A percentile compares a stretch with the other conserved stretches of the same genome.
Evolutionary conservation across 2,329 filamentous ascomycete species (phyloP).

Genomic region (Colletotrichum sp.): DNA sequence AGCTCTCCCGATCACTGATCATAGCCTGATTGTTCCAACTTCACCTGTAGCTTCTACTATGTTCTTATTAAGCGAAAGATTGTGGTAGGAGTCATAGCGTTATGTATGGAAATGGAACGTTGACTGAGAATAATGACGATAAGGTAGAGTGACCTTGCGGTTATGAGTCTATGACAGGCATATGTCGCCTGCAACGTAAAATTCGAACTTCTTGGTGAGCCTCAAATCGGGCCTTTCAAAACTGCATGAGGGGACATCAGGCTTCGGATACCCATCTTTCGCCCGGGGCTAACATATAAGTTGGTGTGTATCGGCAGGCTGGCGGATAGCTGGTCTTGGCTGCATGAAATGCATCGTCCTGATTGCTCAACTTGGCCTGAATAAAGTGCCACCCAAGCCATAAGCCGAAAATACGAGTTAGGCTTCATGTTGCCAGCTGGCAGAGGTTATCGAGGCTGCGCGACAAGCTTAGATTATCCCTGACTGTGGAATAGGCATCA

Average conservation of each 20-base stretch:
- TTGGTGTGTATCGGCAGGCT: background rate
- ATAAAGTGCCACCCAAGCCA: background rate
- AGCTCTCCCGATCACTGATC: background rate
- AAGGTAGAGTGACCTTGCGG: background rate
- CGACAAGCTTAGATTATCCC: background rate
- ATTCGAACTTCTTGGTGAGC: background rate
- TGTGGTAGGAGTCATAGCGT: fast-evolving
- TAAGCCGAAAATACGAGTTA: background rate
- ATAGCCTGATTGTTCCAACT: background rate
- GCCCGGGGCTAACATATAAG: background rate
- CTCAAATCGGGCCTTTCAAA: background rate
- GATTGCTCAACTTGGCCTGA: background rate
- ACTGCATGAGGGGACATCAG: background rate
- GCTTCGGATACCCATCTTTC: background rate
- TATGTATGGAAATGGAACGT: background rate
- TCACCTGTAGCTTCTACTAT: background rate
- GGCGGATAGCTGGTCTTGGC: background rate
- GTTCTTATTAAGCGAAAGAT: fast-evolving
- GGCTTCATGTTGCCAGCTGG: background rate
- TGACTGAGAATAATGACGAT: background rate
- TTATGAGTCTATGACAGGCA: background rate
- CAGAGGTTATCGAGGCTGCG: background rate
- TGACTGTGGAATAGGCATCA: fast-evolving
- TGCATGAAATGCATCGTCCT: background rate
- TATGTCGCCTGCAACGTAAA: background rate